Base-by-base conservation (phyloP, 2,329 filamentous ascomycete genomes). In the Nigrospora osmanthi region DNA sequence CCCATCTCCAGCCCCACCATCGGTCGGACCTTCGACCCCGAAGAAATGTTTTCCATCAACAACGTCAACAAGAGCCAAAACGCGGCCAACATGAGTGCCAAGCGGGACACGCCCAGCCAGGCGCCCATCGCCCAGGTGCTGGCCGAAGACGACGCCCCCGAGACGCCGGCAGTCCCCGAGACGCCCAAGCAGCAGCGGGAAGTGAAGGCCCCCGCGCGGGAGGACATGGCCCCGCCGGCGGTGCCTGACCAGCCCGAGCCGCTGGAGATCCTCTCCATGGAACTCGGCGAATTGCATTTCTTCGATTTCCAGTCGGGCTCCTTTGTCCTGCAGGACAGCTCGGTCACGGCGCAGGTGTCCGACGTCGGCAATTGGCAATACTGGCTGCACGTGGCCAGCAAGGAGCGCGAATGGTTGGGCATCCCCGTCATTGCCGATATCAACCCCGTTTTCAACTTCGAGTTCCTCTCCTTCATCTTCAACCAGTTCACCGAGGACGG, bases 381-480 rank as follows among this genome's bases (percentile, higher is more conserved):
- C 67, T 97, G 89, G 89, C 72, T 98, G 31, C 88, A 96, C 59
- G 84, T 97, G 45, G 78, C 80, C 36, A 83, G 85, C 49, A 74
- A 79, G 35, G 80, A 87, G 32, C 83, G 81, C 57, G 82, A 90
- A 44, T 96, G 89, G 88, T 72, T 98, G 3, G 89, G 89, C 17
- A 87, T 95, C 52, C 78, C 85, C 3, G 81, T 98, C 30, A 74
- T 89, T 30, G 85, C 88, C 7, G 93, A 98, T 55, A 89, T 97
- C 65, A 97, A 97, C 57, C 93, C 93, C 0, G 90, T 98, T 16
- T 98, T 97, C 73, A 97, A 97, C 68, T 97, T 96, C 54, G 93
- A 98, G 64, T 97, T 91, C 57, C 75, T 95, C n/a, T 97, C 91
- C 0, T 97, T 97, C 63, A 96, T 98, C 58, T 98, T 98, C 76